Base-by-base conservation (phyloP, 306 rosid species). In the Vicia villosa region DNA sequence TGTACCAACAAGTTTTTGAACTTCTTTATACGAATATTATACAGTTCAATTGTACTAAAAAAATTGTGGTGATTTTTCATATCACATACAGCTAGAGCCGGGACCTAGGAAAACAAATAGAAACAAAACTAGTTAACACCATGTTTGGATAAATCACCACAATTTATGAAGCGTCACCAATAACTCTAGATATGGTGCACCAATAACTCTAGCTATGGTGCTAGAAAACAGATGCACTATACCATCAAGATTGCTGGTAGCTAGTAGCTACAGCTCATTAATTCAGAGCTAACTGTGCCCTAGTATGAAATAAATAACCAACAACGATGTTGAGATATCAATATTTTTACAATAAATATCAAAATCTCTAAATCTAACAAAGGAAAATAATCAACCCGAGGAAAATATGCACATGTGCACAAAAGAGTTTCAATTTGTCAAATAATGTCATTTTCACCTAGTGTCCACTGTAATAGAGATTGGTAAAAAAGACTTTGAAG, bases 381-480 rank as follows among this genome's bases (percentile, higher is more conserved):
- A 6, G 37, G 37, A 32, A 32, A 32, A 32, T 32, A 30, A 30
- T 8, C 36, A 30, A 30, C 36, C 7, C 7, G 36, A 1, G 36
- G 36, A 30, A 30, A 1, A 4, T 30, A 6, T 0, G 37, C 37
- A 32, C 37, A 12, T 75, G 43, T 41, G 37, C 11, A 10, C 6
- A 37, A 17, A 62, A 62, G 49, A 62, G 50, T 19, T 70, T 40
- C 47, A 70, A 56, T n/a, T 41, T 70, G 57, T 28, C 56, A 38
- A 59, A 45, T 40, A 46, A 45, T 71, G 68, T 17, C 36, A 30
- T 16, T 42, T 56, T 15, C 37, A 21, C 30, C 45, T 5, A 21
- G 21, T 54, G 55, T 56, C 65, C 47, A 49, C 49, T 37, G 37
- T 68, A 19, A 12, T 41, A 49, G 22, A 69, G 22, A 62, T 16